Evolutionary conservation across 179 eudicot species (phyloP).

Genomic region (Silene vulgaris): DNA sequence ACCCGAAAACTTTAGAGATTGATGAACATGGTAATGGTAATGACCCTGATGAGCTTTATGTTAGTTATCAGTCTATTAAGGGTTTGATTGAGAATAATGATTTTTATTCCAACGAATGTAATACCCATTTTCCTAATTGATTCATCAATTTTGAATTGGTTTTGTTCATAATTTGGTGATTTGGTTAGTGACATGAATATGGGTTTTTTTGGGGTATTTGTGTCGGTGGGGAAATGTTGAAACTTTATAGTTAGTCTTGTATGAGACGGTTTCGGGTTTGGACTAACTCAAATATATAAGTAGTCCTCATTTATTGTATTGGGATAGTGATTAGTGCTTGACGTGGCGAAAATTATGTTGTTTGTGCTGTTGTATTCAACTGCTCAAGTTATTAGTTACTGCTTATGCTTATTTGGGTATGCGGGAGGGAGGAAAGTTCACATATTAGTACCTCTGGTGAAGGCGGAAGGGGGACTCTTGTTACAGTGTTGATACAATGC

Average conservation of each 20-base stretch:
- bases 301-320: no score
- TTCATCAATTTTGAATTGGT: slow-evolving; percentile 10
- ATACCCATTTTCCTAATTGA: slow-evolving; percentile 39
- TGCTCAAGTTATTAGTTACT: background rate
- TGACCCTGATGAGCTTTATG: slow-evolving; percentile 38
- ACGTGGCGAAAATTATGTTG: no score
- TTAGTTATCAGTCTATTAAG: slow-evolving; percentile 37
- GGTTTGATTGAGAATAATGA: slow-evolving; percentile 67
- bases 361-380: background rate
- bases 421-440: no score
- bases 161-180: background rate
- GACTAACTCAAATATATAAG: no score
- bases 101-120: slow-evolving; percentile 62
- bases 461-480: no score
- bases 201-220: no score
- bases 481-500: no score
- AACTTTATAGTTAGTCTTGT: background rate
- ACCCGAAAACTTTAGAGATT: slow-evolving; percentile 35
- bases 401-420: no score
- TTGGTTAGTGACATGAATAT: background rate
- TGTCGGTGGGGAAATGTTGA: background rate
- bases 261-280: no score
- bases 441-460: no score
- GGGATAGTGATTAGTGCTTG: no score
- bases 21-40: slow-evolving; percentile 28